A percentile compares a stretch with the other conserved stretches of the same genome.
Evolutionary conservation across 345 rosid species (phyloP).

Genomic region (Sonneratia alba): DNA sequence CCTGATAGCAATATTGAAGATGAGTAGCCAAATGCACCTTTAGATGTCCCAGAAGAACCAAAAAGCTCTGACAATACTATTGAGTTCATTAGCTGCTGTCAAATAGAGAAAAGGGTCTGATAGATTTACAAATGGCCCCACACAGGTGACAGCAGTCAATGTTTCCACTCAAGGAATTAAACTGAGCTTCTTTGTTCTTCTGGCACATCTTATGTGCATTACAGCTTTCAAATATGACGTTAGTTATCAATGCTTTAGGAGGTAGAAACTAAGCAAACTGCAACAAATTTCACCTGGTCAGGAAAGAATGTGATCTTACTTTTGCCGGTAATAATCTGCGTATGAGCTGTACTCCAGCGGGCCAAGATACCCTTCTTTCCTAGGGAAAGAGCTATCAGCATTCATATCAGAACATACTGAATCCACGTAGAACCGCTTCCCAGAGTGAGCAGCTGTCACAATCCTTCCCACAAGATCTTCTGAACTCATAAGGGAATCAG

Average conservation of each 20-base stretch:
- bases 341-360: slow-evolving; percentile 91
- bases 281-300: neutral
- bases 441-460: slow-evolving; percentile 95
- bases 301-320: slow-evolving; percentile 33
- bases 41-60: slow-evolving; percentile 41
- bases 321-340: slow-evolving; percentile 89
- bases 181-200: slow-evolving; percentile 37
- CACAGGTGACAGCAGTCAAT: slow-evolving; percentile 13
- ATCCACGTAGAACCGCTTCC: slow-evolving; percentile 96
- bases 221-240: slow-evolving; percentile 25
- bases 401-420: slow-evolving; percentile 80
- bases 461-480: slow-evolving; percentile 74
- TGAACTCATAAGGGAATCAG: slow-evolving; percentile 48
- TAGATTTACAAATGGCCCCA: neutral
- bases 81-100: slow-evolving; percentile 24
- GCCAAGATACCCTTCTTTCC: slow-evolving; percentile 99
- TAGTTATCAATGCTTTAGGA: slow-evolving; percentile 9
- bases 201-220: slow-evolving; percentile 35
- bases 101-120: neutral
- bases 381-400: slow-evolving; percentile 88
- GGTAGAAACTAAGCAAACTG: neutral
- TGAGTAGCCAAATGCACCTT: slow-evolving; percentile 37
- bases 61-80: slow-evolving; percentile 34
- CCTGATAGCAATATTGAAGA: slow-evolving; percentile 34
- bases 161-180: slow-evolving; percentile 16